Evolutionary conservation across 345 rosid species (phyloP).

Genomic region (rapeseed (Brassica napus)): Da-Ae NC_063452.1:64200501-64201000

Average conservation of each 20-base stretch:
- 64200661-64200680: too few species aligned
- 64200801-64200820: not conserved
- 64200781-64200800: conserved; percentile 26
- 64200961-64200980: conserved; percentile 61
- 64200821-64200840: conserved; percentile 42
- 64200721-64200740: not conserved
- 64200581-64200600: too few species aligned
- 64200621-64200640: too few species aligned
- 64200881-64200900: conserved; percentile 47
- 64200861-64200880: conserved; percentile 60
- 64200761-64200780: conserved; percentile 16
- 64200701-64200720: not conserved
- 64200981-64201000: conserved; percentile 73
- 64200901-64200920: conserved; percentile 52
- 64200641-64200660: too few species aligned
- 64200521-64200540: too few species aligned
- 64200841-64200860: conserved; percentile 31
- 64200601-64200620: too few species aligned
- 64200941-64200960: conserved; percentile 64
- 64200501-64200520: too few species aligned
- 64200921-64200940: conserved; percentile 50
- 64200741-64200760: conserved; percentile 66
- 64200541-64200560: too few species aligned
- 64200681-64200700: too few species aligned
- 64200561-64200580: too few species aligned